Evolutionary conservation across 129 eudicot genomes (phyloP).

Genomic region (Flaveria ramosissima): DNA sequence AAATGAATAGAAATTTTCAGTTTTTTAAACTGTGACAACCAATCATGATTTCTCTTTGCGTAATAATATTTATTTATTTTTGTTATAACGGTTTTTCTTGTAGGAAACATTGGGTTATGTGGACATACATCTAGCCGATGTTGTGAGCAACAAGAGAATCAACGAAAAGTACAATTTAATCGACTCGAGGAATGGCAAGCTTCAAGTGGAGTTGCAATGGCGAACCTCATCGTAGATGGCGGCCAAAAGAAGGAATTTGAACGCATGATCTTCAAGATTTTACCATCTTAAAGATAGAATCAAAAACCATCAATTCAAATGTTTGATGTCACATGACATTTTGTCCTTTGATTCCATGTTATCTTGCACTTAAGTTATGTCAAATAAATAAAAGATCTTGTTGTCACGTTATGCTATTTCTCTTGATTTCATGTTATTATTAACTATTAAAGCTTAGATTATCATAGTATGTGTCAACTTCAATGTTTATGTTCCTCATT

Average conservation of each 20-base stretch:
- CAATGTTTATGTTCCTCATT: not conserved
- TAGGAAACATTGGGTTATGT: conserved; percentile 88
- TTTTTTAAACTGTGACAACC: too few relatives aligned
- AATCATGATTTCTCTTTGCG: too few relatives aligned
- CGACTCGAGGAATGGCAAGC: conserved; percentile 86
- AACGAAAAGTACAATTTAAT: conserved; percentile 79
- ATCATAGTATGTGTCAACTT: not conserved
- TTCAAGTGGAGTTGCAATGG: conserved; percentile 96
- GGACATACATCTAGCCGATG: conserved; percentile 69
- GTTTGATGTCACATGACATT: not conserved
- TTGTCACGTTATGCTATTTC: not conserved
- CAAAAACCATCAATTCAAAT: conserved; percentile 1
- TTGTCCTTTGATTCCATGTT: conserved; percentile 23
- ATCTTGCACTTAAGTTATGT: conserved; percentile 12
- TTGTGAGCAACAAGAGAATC: conserved; percentile 76
- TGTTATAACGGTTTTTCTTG: conserved; percentile 4
- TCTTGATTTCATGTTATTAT: conserved; percentile 1
- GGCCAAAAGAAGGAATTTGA: not conserved
- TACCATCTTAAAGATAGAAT: conserved; percentile 14
- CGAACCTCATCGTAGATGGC: conserved; percentile 44
- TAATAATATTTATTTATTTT: too few relatives aligned
- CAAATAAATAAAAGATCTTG: conserved; percentile 15
- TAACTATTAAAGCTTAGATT: not conserved
- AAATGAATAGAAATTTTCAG: too few relatives aligned
- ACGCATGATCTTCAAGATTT: conserved; percentile 6